Evolutionary conservation across 2,329 filamentous ascomycete genomes (phyloP).

Genomic region (Coniochaeta sp.): DNA sequence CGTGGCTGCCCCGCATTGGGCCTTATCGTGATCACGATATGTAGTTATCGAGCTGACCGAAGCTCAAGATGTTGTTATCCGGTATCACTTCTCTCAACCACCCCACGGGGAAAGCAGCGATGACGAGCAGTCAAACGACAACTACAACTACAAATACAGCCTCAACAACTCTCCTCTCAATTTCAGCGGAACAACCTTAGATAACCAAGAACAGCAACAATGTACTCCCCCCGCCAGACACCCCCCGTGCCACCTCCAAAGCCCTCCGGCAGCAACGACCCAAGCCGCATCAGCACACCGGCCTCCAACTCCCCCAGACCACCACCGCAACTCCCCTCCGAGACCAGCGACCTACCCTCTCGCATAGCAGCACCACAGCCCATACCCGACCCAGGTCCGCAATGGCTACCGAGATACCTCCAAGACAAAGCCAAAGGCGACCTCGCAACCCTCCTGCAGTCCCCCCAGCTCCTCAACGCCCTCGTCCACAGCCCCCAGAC

Average conservation of each 20-base stretch:
- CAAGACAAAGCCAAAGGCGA: conserved; percentile 80
- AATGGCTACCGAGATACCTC: conserved; percentile 71
- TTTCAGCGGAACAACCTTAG: background rate
- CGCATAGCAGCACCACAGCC: conserved; percentile 20
- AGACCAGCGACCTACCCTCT: conserved; percentile 21
- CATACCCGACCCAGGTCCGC: conserved; percentile 53
- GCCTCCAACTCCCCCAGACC: conserved; percentile 33
- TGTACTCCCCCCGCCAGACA: conserved; percentile 35
- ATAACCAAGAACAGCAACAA: conserved; percentile 9
- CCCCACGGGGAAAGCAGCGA: background rate
- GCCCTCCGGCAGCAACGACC: conserved; percentile 55
- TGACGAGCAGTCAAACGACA: background rate
- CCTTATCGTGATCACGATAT: background rate
- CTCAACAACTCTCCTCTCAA: too few relatives aligned
- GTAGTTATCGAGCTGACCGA: background rate
- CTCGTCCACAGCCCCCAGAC: conserved; percentile 60
- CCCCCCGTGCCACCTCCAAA: conserved; percentile 68
- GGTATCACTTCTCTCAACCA: background rate
- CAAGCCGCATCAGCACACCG: conserved; percentile 60
- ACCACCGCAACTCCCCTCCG: conserved; percentile 28
- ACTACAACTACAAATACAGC: too few relatives aligned
- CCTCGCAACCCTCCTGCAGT: conserved; percentile 60
- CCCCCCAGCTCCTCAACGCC: conserved; percentile 61
- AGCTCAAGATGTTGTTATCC: background rate
- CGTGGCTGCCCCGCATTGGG: background rate